Conservation (phyloP, 31 red algal genomes). For the Bonnemaisonia californica region DNA sequence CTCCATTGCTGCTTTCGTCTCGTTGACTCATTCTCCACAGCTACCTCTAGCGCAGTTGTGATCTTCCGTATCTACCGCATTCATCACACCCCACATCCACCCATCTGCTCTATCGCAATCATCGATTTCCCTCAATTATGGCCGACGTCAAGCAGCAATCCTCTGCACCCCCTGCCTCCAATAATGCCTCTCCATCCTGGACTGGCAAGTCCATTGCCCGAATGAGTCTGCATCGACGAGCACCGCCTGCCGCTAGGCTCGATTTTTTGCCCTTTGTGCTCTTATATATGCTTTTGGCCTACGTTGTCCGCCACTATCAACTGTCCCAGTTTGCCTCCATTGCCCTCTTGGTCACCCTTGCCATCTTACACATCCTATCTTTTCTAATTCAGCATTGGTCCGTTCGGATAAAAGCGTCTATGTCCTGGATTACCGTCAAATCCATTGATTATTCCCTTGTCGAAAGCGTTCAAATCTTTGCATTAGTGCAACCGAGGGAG, state of each 20-base stretch:
- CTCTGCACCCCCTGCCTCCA: not conserved
- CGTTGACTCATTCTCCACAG: too few relatives aligned
- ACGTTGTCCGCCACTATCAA: not conserved
- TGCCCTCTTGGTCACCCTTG: constrained; percentile 24
- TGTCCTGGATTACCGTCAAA: constrained; percentile 53
- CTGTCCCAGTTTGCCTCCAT: constrained; percentile 26
- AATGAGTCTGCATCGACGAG: constrained; percentile 28
- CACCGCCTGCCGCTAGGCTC: constrained; percentile 15
- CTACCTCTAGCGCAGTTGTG: too few relatives aligned
- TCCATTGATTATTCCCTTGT: constrained; percentile 17
- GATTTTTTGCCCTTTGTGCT: constrained; percentile 48
- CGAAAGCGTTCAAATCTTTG: constrained; percentile 40
- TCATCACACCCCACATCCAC: too few relatives aligned
- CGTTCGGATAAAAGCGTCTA: constrained; percentile 37
- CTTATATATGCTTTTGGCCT: constrained; percentile 22
- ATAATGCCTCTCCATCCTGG: constrained; percentile 17
- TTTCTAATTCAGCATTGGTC: constrained; percentile 90
- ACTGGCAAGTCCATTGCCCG: constrained; percentile 57
- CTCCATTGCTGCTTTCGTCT: too few relatives aligned
- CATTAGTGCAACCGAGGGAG: constrained; percentile 48
- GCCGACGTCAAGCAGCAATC: constrained; percentile 21
- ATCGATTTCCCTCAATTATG: not conserved
- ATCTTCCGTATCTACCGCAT: too few relatives aligned
- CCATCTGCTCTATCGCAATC: too few relatives aligned
- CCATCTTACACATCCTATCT: constrained; percentile 66